Percentiles rank a stretch among this genome's conserved stretches.
These are phyloP conservation scores for Tagetes patula DNA, from an alignment of 129 eudicot genomes.

Conservation along the genomic window DNA sequence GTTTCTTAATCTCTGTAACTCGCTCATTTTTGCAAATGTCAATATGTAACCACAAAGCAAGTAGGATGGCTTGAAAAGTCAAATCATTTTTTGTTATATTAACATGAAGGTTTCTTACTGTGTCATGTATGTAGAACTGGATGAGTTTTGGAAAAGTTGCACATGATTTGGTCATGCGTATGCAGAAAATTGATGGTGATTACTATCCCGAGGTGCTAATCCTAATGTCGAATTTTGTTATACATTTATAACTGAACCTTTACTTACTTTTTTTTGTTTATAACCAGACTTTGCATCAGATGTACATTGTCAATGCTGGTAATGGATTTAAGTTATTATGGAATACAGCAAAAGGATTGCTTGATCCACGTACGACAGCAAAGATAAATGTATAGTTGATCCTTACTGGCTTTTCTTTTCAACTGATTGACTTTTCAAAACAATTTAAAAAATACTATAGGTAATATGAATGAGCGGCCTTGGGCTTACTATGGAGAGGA, in stretches of 20 bases:
- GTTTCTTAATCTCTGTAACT: too few species aligned
- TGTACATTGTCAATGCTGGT: slow-evolving; percentile 96
- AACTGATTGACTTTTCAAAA: not conserved
- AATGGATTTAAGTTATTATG: slow-evolving; percentile 74
- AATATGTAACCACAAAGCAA: too few species aligned
- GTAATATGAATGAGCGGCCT: not conserved
- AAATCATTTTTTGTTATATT: not conserved
- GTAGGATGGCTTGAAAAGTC: too few species aligned
- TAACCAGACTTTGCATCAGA: slow-evolving; percentile 76
- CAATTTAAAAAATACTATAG: not conserved
- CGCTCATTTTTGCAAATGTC: too few species aligned
- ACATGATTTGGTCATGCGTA: slow-evolving; percentile 80
- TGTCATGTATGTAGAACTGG: slow-evolving; percentile 55
- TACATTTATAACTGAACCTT: not conserved
- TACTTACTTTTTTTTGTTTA: not conserved
- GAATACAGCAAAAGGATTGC: slow-evolving; percentile 83
- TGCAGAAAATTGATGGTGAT: slow-evolving; percentile 90
- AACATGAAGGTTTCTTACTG: not conserved
- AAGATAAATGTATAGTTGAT: slow-evolving; percentile 72
- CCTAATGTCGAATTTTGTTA: slow-evolving; percentile 1
- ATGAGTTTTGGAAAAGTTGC: slow-evolving; percentile 95
- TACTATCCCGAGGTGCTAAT: slow-evolving; percentile 83
- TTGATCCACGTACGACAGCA: slow-evolving; percentile 85
- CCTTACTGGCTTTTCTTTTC: not conserved
- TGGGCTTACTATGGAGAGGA: not conserved